phyloP scores from a whole-genome alignment of 805 yeast genomes.

The Lipomyces yamadae region DNA sequence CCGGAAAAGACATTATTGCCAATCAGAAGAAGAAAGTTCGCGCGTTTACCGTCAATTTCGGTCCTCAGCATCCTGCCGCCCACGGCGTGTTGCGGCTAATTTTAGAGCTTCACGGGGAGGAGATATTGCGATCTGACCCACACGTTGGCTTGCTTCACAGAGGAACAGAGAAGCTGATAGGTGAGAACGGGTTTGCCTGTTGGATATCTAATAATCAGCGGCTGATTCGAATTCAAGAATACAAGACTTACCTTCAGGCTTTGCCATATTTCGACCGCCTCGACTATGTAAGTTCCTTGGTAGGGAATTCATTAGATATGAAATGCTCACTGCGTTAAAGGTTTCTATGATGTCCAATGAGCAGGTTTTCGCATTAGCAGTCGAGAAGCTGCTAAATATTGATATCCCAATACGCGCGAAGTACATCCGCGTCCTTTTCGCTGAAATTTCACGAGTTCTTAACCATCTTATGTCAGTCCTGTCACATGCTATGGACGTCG shows the following conservation, averaged over 20 bases:
- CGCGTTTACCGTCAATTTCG: constrained; percentile 87
- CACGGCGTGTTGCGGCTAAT: constrained; percentile 89
- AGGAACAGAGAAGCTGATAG: constrained; percentile 85
- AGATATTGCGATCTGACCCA: constrained; percentile 83
- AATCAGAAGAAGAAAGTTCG: constrained; percentile 57
- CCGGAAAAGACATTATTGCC: constrained; percentile 35
- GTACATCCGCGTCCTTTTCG: constrained; percentile 82
- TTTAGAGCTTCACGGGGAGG: constrained; percentile 86
- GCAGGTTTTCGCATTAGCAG: constrained; percentile 80
- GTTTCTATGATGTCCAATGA: constrained; percentile 86
- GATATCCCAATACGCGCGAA: constrained; percentile 86
- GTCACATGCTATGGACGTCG: constrained; percentile 92
- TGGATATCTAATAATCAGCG: background rate
- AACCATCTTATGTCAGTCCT: constrained; percentile 86
- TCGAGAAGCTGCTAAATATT: constrained; percentile 79
- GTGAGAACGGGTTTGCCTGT: constrained; percentile 18
- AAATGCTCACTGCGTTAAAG: constrained; percentile 5
- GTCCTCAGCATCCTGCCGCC: constrained; percentile 95
- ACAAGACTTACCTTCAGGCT: constrained; percentile 86
- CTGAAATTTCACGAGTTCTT: constrained; percentile 81
- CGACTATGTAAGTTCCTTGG: constrained; percentile 60
- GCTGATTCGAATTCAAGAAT: constrained; percentile 49
- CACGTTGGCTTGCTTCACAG: constrained; percentile 87
- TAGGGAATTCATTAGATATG: constrained; percentile 40
- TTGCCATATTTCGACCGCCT: constrained; percentile 86